These are phyloP conservation scores for Saccharum officinarum DNA, from an alignment of 176 grass and related monocot species.

Conservation along the genomic window DNA sequence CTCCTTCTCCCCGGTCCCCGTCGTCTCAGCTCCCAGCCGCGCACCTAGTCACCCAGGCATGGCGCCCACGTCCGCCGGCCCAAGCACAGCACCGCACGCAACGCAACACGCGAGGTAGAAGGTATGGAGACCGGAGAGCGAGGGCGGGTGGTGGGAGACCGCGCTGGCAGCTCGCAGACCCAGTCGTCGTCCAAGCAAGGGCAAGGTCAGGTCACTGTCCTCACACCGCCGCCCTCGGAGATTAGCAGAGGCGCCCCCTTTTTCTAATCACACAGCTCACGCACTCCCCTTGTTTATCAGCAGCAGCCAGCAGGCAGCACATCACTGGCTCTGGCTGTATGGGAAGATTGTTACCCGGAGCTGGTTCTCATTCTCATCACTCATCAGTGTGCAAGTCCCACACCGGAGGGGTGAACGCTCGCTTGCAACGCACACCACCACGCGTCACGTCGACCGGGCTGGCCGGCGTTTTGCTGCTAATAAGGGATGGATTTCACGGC, in stretches of 20 bases:
- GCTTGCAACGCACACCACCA: slow-evolving; percentile 3
- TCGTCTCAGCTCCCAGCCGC: background rate
- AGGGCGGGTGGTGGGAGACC: background rate
- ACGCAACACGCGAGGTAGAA: background rate
- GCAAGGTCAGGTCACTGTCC: background rate
- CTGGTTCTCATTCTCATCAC: no score
- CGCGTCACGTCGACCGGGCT: background rate
- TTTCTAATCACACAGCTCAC: background rate
- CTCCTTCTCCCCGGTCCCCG: no score
- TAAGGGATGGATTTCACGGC: slow-evolving; percentile 3
- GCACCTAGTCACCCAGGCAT: background rate
- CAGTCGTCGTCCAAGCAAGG: slow-evolving; percentile 1
- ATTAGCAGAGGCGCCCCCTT: background rate
- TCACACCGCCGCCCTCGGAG: background rate
- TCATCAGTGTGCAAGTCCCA: no score
- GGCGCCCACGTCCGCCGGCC: background rate
- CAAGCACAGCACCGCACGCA: slow-evolving; percentile 12
- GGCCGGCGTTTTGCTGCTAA: background rate
- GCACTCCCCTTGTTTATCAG: background rate
- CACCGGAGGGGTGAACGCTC: background rate
- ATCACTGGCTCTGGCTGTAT: background rate
- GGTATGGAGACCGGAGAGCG: background rate
- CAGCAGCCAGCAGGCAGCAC: background rate
- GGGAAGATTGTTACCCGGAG: background rate
- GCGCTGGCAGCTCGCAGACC: slow-evolving; percentile 19